Conservation (phyloP, 2,329 filamentous ascomycete genomes). For the Cryphonectria carpinicola region DNA sequence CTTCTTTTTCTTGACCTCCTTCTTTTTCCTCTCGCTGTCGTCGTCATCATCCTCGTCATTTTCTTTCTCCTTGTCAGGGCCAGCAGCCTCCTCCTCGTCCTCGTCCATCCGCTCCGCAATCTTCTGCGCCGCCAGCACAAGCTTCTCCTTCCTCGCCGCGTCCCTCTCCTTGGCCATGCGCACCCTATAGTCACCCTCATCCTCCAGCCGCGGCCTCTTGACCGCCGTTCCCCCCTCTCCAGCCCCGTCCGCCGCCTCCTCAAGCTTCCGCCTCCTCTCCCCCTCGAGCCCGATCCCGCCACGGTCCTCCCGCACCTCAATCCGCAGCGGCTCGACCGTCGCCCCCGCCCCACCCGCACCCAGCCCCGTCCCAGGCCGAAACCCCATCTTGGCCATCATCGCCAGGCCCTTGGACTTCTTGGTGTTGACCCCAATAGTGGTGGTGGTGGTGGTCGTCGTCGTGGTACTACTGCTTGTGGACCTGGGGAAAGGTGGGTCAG, state of each 20-base stretch:
- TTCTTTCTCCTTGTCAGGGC: conserved; percentile 30
- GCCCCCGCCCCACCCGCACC: conserved; percentile 42
- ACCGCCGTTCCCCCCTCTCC: conserved; percentile 43
- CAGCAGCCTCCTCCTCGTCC: conserved; percentile 11
- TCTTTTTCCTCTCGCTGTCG: conserved; percentile 32
- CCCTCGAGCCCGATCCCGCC: conserved; percentile 83
- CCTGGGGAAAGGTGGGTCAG: conserved; percentile 31
- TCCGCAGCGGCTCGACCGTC: conserved; percentile 70
- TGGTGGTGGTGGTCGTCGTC: conserved; percentile 27
- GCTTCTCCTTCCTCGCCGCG: conserved; percentile 67
- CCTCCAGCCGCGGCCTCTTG: conserved; percentile 66
- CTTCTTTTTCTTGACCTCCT: conserved; percentile 37
- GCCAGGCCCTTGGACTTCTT: conserved; percentile 81
- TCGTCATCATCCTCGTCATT: conserved; percentile 31
- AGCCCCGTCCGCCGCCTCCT: conserved; percentile 53
- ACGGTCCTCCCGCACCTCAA: conserved; percentile 77
- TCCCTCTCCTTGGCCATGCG: conserved; percentile 73
- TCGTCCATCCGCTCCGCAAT: conserved; percentile 77
- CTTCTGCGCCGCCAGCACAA: conserved; percentile 78
- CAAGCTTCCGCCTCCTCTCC: conserved; percentile 77
- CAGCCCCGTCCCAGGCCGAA: conserved; percentile 73
- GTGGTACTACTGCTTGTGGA: conserved; percentile 27
- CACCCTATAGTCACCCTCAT: conserved; percentile 70
- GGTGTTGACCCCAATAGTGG: neutral
- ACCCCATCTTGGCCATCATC: conserved; percentile 98